Evolutionary conservation across 345 rosid genomes (phyloP), one percentile per base, ranked within the genome.

Genomic region (Crucihimalaya himalaica): DNA sequence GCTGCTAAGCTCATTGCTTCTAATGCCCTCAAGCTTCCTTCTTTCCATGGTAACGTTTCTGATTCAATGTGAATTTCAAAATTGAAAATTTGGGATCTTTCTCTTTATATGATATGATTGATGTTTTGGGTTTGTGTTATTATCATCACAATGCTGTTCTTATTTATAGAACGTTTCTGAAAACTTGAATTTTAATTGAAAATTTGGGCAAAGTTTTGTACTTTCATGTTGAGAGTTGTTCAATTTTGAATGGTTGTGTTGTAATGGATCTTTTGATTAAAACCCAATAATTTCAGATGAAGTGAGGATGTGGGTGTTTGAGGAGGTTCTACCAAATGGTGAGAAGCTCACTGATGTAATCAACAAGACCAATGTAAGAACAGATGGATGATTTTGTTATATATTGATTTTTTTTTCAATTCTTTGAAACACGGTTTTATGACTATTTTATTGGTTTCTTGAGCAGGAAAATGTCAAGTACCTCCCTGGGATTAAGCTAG

Each of bases 261-360:
- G 29, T 35, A 9, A 40, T 65, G 39, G 34, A 60, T 71, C 50
- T 54, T 62, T 39, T 61, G 51, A 48, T 45, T 34, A 0, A 16
- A 56, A 46, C 5, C 9, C 4, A 20, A 18, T 23, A 1, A 1
- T n/a, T 60, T 72, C 93, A 95, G 99, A 92, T 90, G 97, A 92
- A 86, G 97, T 92, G 76, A 87, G 89, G 82, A 95, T 95, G 96
- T 92, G 97, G 99, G 99, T 95, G 45, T 95, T 78, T 71, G 94
- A 95, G 85, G 97, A 95, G 84, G 82, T 77, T 57, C 79, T 95
- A 69, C 94, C 88, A 11, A 85, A 83, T 75, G 99, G 99, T 66
- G 91, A 87, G 86, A 95, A 86, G 84, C 96, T 95, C 63, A 87
- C 96, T 19, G 96, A 88, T 63, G 92, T 74, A 70, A 92, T 95